Base-by-base conservation (phyloP, 148 eudicot species). In the Chenopodium album region DNA sequence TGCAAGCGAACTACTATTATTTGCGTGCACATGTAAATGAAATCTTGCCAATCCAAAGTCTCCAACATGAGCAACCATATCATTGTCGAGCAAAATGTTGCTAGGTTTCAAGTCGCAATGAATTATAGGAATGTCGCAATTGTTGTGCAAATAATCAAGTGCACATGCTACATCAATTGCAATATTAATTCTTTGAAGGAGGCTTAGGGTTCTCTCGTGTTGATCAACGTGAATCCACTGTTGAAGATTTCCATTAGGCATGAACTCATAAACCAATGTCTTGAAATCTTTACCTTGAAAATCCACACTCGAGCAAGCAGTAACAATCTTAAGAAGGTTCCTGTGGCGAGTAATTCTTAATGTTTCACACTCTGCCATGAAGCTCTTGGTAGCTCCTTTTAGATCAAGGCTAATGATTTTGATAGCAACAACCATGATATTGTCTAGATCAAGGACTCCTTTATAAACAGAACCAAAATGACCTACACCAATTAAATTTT, bases 21-120 rank as follows among this genome's bases (percentile, higher is more conserved):
- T 69, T 10, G 79, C 66, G 46, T 32, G 44, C 11, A 29, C n/a
- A 14, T 62, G 72, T 23, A 3, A 50, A 70, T 19, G 26, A 72
- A 84, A 20, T 63, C 37, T 84, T 44, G 89, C 80, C 9, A 87
- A 56, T 8, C 65, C 85, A 32, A 87, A 84, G 54, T 84, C 86
- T 10, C 81, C 85, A 19, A 87, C 80, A 79, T 84, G 86, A 10
- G 89, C 85, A 6, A 37, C 79, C 83, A 87, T 79, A 37, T 77
- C 82, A 60, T 80, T 13, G 47, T 85, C 85, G 11, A 87, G 76
- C 66, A 62, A 62, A 63, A 86, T 62, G 46, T 83, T 86, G 69
- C 80, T 81, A 13, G 89, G 87, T 68, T 87, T 87, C 12, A 87
- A n/a, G 80, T 87, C 85, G 34, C 87, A 78, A 54, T 87, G 87